Evolutionary conservation across 2,329 filamentous ascomycete species (phyloP).

Genomic region (Pseudocercospora pini-densiflorae): DNA sequence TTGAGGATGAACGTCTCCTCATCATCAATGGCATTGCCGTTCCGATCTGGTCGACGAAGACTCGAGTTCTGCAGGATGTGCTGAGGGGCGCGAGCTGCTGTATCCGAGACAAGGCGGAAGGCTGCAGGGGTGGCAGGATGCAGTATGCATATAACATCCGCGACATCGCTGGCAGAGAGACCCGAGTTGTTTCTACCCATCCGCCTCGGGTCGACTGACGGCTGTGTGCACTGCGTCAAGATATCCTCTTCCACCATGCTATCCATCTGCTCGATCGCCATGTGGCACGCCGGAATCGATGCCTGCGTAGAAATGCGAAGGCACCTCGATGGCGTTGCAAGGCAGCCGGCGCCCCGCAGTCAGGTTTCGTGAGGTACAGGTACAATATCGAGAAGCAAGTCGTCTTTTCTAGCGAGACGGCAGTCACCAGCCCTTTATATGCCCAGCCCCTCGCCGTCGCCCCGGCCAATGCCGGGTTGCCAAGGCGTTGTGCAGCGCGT

Average conservation of each 20-base stretch:
- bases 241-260: constrained; percentile 41
- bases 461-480: constrained; percentile 9
- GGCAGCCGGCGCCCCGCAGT: not conserved
- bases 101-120: constrained; percentile 68
- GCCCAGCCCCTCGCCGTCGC: not conserved
- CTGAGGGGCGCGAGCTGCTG: constrained; percentile 57
- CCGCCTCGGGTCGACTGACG: constrained; percentile 76
- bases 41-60: constrained; percentile 39
- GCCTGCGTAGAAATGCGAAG: not conserved
- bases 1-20: constrained; percentile 40
- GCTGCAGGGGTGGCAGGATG: constrained; percentile 77
- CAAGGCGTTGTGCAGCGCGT: constrained; percentile 5
- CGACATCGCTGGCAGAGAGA: constrained; percentile 78
- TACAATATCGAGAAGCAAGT: not conserved
- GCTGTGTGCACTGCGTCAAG: constrained; percentile 62
- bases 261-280: constrained; percentile 7
- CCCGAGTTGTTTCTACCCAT: constrained; percentile 80
- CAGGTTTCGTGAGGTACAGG: not conserved
- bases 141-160: constrained; percentile 87
- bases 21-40: constrained; percentile 35
- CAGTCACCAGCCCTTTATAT: not conserved
- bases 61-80: constrained; percentile 61
- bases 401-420: not conserved
- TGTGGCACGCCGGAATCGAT: not conserved
- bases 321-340: not conserved